Percentiles rank a stretch among this genome's conserved stretches.
Conservation (phyloP, 1,284 basidiomycete genomes). For the Marasmius oreades region DNA sequence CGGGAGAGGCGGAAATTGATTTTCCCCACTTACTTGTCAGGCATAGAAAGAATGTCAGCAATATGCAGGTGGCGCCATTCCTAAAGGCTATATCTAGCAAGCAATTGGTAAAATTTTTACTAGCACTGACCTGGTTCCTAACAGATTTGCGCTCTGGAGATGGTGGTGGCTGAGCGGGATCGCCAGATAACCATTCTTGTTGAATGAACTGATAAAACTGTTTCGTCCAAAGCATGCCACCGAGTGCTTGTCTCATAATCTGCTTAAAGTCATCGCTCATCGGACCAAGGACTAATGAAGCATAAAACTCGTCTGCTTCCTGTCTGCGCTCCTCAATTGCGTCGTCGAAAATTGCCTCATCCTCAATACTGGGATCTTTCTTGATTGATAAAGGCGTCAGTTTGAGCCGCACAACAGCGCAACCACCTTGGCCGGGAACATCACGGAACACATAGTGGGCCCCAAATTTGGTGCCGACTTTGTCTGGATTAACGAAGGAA, state of each 20-base stretch:
- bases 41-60: slow-evolving; percentile 96
- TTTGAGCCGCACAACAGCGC: slow-evolving; percentile 93
- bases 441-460: slow-evolving; percentile 88
- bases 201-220: slow-evolving; percentile 97
- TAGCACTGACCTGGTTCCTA: slow-evolving; percentile 65
- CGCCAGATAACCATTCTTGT: slow-evolving; percentile 93
- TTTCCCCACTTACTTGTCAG: slow-evolving; percentile 72
- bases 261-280: slow-evolving; percentile 92
- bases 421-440: slow-evolving; percentile 90
- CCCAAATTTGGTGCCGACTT: slow-evolving; percentile 88
- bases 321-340: slow-evolving; percentile 83
- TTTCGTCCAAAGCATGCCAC: slow-evolving; percentile 99
- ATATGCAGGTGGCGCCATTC: slow-evolving; percentile 96
- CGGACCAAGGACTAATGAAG: slow-evolving; percentile 72
- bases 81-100: slow-evolving; percentile 31
- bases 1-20: background rate
- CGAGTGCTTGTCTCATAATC: slow-evolving; percentile 96
- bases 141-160: slow-evolving; percentile 86
- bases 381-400: slow-evolving; percentile 77
- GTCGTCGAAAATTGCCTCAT: slow-evolving; percentile 90
- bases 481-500: slow-evolving; percentile 82
- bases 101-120: background rate
- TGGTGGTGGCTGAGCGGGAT: slow-evolving; percentile 92
- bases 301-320: slow-evolving; percentile 97
- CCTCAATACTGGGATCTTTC: slow-evolving; percentile 77